Base-by-base conservation (phyloP, 352 stramenopile genomes). In the Pythium diclinum region DNA sequence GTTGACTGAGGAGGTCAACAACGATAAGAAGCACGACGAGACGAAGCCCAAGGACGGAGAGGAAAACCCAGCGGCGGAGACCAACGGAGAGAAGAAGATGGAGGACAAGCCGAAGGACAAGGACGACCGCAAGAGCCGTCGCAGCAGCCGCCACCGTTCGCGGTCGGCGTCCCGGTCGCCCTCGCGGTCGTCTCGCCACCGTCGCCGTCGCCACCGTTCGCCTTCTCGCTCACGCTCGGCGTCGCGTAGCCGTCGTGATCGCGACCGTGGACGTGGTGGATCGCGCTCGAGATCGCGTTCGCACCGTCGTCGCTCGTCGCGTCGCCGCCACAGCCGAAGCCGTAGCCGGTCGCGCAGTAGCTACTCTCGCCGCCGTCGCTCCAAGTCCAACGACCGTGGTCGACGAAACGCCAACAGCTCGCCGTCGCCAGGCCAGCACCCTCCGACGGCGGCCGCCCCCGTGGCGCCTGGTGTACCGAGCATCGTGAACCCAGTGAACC, bases 221-320 rank as follows among this genome's bases (percentile, higher is more conserved):
- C 11, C 56, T 10, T 88, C 79, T 34, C 71, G 76, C 21, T 89
- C 81, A 32, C 71, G 73, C 11, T 90, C 80, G 2, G 79, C 69
- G 6, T 89, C 81, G 16, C 56, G 70, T 11, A 79, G 73, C 1
- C 79, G 75, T 34, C 78, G 68, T 42, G 73, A 52, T 32, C 78
- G 68, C 38, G 73, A 52, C 36, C 55, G 62, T 28, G 61, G 61
- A 3, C 61, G 55, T 6, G 61, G 55, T 1, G 55, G 62, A 8
- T 83, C 76, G 0, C 69, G 77, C 0, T 92, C 83, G 6, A 73
- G 78, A 2, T 92, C 82, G 3, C 72, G 78, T 10, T 91, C 83
- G 0, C 74, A 71, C 28, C 71, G 72, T 23, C 72, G 71, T 33
- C 79, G 74, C 23, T 67, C 72, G 69, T 47, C 79, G 60, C 77